phyloP scores from a whole-genome alignment of 73 alveolate species.

The Tetrahymena borealis region DNA sequence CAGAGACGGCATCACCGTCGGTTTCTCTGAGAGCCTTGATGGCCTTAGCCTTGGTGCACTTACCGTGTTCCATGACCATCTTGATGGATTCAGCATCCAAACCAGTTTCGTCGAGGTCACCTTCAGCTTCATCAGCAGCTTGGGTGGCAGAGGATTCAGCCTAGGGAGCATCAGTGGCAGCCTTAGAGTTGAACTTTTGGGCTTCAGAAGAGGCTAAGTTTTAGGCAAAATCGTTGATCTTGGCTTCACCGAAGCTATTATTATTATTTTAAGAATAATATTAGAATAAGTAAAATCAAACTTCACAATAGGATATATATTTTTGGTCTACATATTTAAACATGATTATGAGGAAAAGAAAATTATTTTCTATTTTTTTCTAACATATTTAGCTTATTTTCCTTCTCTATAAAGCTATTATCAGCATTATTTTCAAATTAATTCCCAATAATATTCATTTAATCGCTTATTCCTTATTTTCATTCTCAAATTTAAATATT shows the following conservation, averaged over 20 bases:
- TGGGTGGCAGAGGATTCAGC: slow-evolving; percentile 50
- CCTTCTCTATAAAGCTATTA: no score
- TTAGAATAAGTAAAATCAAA: not conserved
- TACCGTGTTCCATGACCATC: slow-evolving; percentile 90
- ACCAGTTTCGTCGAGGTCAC: slow-evolving; percentile 81
- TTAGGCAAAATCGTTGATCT: slow-evolving; percentile 24
- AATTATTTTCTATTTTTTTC: no score
- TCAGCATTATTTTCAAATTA: no score
- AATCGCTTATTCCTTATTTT: no score
- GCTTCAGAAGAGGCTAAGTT: slow-evolving; percentile 35
- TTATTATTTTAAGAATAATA: not conserved
- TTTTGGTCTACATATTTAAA: slow-evolving; percentile 11
- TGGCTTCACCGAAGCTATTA: slow-evolving; percentile 38
- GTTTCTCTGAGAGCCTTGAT: slow-evolving; percentile 88
- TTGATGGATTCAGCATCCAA: slow-evolving; percentile 86
- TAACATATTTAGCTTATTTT: no score
- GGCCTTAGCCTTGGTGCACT: slow-evolving; percentile 84
- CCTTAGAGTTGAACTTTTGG: slow-evolving; percentile 59
- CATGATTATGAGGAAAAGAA: not conserved
- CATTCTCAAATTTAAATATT: slow-evolving; percentile 26
- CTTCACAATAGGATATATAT: not conserved
- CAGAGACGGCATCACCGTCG: slow-evolving; percentile 90
- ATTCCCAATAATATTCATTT: no score
- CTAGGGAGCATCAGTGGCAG: slow-evolving; percentile 64
- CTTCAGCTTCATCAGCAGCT: slow-evolving; percentile 77